phyloP scores from a whole-genome alignment of 108 stramenopile genomes.

The Nitzschia putrida region DNA sequence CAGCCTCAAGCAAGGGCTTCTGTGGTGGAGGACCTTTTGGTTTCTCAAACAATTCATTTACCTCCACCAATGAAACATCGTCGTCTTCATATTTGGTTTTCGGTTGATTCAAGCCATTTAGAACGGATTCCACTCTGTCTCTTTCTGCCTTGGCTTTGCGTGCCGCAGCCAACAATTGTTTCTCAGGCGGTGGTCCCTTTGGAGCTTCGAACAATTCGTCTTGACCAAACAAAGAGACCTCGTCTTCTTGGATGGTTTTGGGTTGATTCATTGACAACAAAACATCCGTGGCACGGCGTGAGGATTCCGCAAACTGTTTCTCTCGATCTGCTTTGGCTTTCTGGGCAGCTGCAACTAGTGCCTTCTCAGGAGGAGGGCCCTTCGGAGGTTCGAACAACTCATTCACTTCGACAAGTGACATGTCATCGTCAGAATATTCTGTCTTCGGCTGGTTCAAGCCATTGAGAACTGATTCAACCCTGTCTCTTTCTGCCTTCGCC shows the following conservation, averaged over 20 bases:
- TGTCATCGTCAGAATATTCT: background rate
- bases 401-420: background rate
- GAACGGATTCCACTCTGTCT: background rate
- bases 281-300: background rate
- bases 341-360: background rate
- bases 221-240: background rate
- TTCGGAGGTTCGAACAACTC: slow-evolving; percentile 2
- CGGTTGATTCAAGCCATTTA: background rate
- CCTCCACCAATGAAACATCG: background rate
- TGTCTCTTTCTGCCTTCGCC: background rate
- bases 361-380: slow-evolving; percentile 3
- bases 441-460: slow-evolving; percentile 6
- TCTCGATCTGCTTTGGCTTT: slow-evolving; percentile 11
- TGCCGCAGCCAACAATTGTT: background rate
- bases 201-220: slow-evolving; percentile 1
- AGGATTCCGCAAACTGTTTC: background rate
- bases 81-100: background rate
- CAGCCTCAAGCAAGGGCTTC: background rate
- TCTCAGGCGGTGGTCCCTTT: slow-evolving; percentile 1
- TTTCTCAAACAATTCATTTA: background rate
- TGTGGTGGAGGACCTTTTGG: background rate
- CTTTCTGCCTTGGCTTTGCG: background rate
- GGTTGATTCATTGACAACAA: background rate
- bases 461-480: background rate
- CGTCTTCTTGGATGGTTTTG: background rate